These are phyloP conservation scores for Fusarium drepaniforme DNA, from an alignment of 2,329 filamentous ascomycete species.

Conservation along the genomic window DNA sequence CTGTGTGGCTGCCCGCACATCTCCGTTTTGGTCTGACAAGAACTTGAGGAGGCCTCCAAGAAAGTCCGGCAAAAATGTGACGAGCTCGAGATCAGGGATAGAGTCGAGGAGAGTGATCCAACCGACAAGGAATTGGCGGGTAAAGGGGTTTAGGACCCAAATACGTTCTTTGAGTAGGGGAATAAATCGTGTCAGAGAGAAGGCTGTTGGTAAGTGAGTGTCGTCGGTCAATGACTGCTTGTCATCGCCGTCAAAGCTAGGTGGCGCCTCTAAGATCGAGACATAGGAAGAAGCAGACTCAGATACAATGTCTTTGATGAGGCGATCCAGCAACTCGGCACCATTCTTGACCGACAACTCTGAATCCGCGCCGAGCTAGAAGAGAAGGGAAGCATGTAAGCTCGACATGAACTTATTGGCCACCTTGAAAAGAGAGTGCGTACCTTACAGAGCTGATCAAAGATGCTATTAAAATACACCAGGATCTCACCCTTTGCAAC, in stretches of 20 bases:
- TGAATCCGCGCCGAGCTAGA: slow-evolving; percentile 90
- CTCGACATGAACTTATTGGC: not conserved
- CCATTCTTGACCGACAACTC: slow-evolving; percentile 99
- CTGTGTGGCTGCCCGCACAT: slow-evolving; percentile 96
- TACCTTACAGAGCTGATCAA: slow-evolving; percentile 97
- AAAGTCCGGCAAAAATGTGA: slow-evolving; percentile 92
- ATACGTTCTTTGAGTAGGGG: slow-evolving; percentile 95
- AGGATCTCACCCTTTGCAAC: slow-evolving; percentile 98
- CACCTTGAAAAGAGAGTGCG: not conserved
- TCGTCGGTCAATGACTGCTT: slow-evolving; percentile 59
- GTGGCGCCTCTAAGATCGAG: slow-evolving; percentile 80
- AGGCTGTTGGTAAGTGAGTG: slow-evolving; percentile 80
- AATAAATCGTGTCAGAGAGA: slow-evolving; percentile 91
- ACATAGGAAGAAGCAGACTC: slow-evolving; percentile 96
- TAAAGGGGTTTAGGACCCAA: slow-evolving; percentile 94
- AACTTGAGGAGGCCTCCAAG: slow-evolving; percentile 91
- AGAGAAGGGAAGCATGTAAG: not conserved
- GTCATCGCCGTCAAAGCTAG: slow-evolving; percentile 59
- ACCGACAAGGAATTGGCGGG: slow-evolving; percentile 92
- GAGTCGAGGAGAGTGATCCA: slow-evolving; percentile 97
- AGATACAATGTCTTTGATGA: slow-evolving; percentile 96
- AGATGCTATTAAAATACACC: slow-evolving; percentile 98
- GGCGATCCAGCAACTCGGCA: slow-evolving; percentile 91
- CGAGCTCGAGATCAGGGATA: slow-evolving; percentile 95
- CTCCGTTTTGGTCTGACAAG: slow-evolving; percentile 88